These are phyloP conservation scores for Purpureocillium takamizusanense DNA, from an alignment of 2,329 filamentous ascomycete species.

Conservation along the genomic window DNA sequence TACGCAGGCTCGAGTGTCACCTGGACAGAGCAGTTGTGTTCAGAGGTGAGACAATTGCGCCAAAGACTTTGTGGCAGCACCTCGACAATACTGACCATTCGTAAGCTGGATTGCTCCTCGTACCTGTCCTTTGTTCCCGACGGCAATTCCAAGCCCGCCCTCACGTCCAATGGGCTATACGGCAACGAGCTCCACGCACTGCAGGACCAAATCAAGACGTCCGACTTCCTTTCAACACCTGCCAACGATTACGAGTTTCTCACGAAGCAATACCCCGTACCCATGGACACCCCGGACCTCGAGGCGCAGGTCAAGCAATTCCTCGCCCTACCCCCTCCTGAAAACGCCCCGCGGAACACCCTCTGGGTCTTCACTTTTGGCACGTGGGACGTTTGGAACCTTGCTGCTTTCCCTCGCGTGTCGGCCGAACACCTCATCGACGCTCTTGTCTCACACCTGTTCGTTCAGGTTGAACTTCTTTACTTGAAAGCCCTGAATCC, in stretches of 20 bases:
- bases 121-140: slow-evolving; percentile 37
- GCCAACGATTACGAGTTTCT: slow-evolving; percentile 35
- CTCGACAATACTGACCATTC: background rate
- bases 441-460: slow-evolving; percentile 27
- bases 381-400: slow-evolving; percentile 46
- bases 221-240: slow-evolving; percentile 21
- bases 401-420: slow-evolving; percentile 35
- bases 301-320: slow-evolving; percentile 34
- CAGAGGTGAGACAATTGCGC: slow-evolving; percentile 24
- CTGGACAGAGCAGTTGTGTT: slow-evolving; percentile 41
- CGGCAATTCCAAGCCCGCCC: slow-evolving; percentile 31
- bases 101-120: slow-evolving; percentile 35
- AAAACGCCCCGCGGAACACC: slow-evolving; percentile 31
- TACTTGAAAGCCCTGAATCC: slow-evolving; percentile 33
- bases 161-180: slow-evolving; percentile 47
- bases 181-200: slow-evolving; percentile 29
- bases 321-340: slow-evolving; percentile 26
- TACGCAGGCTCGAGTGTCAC: slow-evolving; percentile 14
- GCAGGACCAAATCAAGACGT: slow-evolving; percentile 19
- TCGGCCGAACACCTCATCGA: slow-evolving; percentile 27
- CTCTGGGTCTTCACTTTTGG: slow-evolving; percentile 44
- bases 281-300: slow-evolving; percentile 30
- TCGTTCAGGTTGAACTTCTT: slow-evolving; percentile 36
- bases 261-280: slow-evolving; percentile 30
- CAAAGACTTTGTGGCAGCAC: slow-evolving; percentile 6